Evolutionary conservation across 108 stramenopile genomes (phyloP), one percentile per base, ranked within the genome.

Genomic region (Stephanodiscus minutulus): DNA sequence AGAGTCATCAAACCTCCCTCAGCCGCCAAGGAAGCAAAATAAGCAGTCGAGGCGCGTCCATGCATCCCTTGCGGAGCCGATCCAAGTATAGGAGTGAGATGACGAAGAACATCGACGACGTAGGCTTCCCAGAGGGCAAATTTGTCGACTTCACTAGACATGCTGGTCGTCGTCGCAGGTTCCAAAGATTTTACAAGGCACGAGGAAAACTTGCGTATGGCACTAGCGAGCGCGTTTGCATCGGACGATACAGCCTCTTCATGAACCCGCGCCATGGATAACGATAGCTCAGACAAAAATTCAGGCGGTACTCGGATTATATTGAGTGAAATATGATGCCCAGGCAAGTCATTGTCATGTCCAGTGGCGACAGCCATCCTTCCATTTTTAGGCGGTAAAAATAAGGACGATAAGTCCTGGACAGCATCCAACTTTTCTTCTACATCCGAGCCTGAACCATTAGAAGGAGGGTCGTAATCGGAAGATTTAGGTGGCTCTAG

Each of bases 21-120:
- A 12, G 89, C 77, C 25, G 83, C 79, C 64, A 94, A 60, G 31
- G 86, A 84, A 29, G 93, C 90, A 55, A 90, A 66, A 73, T 91
- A 94, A 31, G 88, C 93, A 66, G 90, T 89, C 13, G 85, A 82
- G 10, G 77, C 84, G 24, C 86, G 78, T 39, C 85, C 85, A 41
- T 83, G 73, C 62, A 76, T 64, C 17, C 64, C 74, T 27, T 88
- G 78, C 13, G 89, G 89, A 9, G 89, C 70, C 22, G 82, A 63
- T 12, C 65, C 62, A 11, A 93, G 52, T 44, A 74, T 69, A 10
- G 68, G 71, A 18, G 75, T 47, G 21, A 85, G 64, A 24, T 57
- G 72, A 33, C 76, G 61, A 20, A 86, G 68, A 10, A 82, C 48
- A 43, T 85, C 68, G 10, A 74, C 22, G 9, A 91, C 89, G 73